Evolutionary conservation across 495 filamentous ascomycete species (phyloP).

Genomic region (Talaromyces borbonicus): DNA sequence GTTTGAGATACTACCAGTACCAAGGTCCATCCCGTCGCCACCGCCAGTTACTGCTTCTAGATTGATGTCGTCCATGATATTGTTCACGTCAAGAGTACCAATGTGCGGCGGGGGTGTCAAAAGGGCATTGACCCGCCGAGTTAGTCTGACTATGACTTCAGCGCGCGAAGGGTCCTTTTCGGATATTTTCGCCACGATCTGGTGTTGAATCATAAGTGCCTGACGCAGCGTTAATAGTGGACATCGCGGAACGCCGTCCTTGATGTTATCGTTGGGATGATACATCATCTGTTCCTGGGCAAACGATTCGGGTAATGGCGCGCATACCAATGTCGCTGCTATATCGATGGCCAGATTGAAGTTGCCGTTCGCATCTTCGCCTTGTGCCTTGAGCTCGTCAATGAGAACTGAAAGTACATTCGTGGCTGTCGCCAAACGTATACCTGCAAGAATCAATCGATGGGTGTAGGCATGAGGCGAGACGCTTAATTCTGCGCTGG

Average conservation of each 20-base stretch:
- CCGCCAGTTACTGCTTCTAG: slow-evolving; percentile 12
- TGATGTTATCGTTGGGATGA: slow-evolving; percentile 30
- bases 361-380: slow-evolving; percentile 37
- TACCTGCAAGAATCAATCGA: slow-evolving; percentile 55
- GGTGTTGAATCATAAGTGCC: slow-evolving; percentile 54
- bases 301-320: slow-evolving; percentile 47
- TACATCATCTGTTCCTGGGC: slow-evolving; percentile 33
- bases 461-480: slow-evolving; percentile 72
- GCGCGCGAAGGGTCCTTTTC: slow-evolving; percentile 52
- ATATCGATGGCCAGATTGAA: slow-evolving; percentile 60
- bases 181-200: slow-evolving; percentile 51
- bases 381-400: slow-evolving; percentile 57
- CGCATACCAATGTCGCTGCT: slow-evolving; percentile 60
- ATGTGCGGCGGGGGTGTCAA: slow-evolving; percentile 31
- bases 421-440: slow-evolving; percentile 60
- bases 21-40: slow-evolving; percentile 26
- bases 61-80: slow-evolving; percentile 33
- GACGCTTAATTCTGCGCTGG: slow-evolving; percentile 50
- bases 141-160: slow-evolving; percentile 64
- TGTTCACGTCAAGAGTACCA: slow-evolving; percentile 30
- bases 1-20: slow-evolving; percentile 4
- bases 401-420: slow-evolving; percentile 52
- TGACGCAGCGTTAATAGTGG: slow-evolving; percentile 51
- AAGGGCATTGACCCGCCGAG: slow-evolving; percentile 61
- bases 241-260: slow-evolving; percentile 28